Evolutionary conservation across 371 early-diverging fungal species (phyloP).

Genomic region (Batrachochytrium dendrobatidis): DNA sequence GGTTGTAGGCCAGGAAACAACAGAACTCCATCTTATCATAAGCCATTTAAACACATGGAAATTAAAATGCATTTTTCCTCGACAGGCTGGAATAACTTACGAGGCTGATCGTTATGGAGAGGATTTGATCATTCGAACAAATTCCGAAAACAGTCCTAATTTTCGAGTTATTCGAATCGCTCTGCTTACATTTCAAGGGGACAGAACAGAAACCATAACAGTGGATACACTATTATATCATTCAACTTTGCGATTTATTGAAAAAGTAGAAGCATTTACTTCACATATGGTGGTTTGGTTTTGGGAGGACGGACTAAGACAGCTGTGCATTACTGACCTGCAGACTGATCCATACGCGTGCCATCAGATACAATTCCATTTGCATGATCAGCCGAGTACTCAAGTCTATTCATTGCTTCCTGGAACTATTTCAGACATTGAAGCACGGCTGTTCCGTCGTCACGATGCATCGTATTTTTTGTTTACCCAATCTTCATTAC

Average conservation of each 20-base stretch:
- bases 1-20: constrained; percentile 27
- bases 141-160: not conserved
- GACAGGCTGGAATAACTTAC: not conserved
- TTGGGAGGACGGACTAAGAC: constrained; percentile 32
- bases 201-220: too few relatives aligned
- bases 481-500: constrained; percentile 26
- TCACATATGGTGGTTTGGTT: constrained; percentile 40
- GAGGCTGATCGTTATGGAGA: too few relatives aligned
- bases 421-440: constrained; percentile 24
- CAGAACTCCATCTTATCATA: constrained; percentile 12
- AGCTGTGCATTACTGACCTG: constrained; percentile 5
- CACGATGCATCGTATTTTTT: constrained; percentile 10
- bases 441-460: constrained; percentile 21
- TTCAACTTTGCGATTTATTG: constrained; percentile 9
- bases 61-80: constrained; percentile 7
- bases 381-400: constrained; percentile 12
- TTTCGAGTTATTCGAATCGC: too few relatives aligned
- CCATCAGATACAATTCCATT: not conserved
- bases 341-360: not conserved
- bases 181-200: too few relatives aligned
- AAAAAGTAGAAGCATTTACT: constrained; percentile 36
- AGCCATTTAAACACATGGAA: not conserved
- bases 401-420: constrained; percentile 28
- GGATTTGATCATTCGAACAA: too few relatives aligned
- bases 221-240: too few relatives aligned